phyloP scores from a whole-genome alignment of 2,329 filamentous ascomycete species.

The Clarireedia sp. region DNA sequence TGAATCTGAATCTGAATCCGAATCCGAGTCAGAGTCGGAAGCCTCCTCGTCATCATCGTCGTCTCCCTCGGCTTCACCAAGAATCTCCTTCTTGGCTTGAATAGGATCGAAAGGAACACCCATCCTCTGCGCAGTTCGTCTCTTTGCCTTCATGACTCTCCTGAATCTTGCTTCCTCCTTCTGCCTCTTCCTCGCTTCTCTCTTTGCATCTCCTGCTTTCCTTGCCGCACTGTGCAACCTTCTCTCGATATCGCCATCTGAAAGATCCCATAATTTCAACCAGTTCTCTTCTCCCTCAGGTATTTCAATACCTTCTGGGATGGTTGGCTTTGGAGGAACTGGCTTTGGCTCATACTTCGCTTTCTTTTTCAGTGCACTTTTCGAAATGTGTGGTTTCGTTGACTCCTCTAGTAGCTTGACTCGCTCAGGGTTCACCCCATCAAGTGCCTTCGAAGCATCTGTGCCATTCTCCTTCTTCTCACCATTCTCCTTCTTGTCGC shows the following conservation, averaged over 20 bases:
- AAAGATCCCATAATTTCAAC: constrained; percentile 29
- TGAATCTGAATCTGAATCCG: constrained; percentile 6
- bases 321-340: constrained; percentile 21
- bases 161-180: constrained; percentile 25
- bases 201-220: constrained; percentile 16
- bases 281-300: constrained; percentile 29
- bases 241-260: constrained; percentile 25
- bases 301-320: constrained; percentile 24
- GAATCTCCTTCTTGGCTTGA: constrained; percentile 19
- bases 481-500: constrained; percentile 5
- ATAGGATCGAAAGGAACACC: constrained; percentile 21
- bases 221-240: constrained; percentile 20
- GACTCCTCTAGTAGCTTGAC: constrained; percentile 6
- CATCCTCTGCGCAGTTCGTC: constrained; percentile 17
- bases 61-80: constrained; percentile 13
- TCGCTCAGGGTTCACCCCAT: constrained; percentile 11
- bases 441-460: not conserved
- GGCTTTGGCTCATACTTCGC: constrained; percentile 7
- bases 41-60: constrained; percentile 4
- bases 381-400: constrained; percentile 15
- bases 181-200: constrained; percentile 16
- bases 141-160: constrained; percentile 22
- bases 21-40: constrained; percentile 9
- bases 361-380: constrained; percentile 11
- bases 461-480: constrained; percentile 2